Conservation (phyloP, 225 moss, liverwort and hornwort genomes). For the Pseudoscleropodium purum region DNA sequence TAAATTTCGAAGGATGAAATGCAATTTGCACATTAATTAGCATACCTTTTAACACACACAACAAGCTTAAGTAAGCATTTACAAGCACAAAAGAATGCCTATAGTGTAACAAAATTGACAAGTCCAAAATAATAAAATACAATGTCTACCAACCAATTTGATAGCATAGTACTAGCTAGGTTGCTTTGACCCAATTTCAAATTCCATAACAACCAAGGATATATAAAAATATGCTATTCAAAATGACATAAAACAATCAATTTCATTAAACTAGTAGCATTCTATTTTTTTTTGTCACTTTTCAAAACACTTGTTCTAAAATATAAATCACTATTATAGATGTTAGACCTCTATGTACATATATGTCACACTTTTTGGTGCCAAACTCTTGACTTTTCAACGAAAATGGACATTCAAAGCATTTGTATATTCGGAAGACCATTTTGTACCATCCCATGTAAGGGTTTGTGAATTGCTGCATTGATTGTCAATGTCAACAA, state of each 20-base stretch:
- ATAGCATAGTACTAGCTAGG: not conserved
- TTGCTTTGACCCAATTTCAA: not conserved
- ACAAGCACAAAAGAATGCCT: not conserved
- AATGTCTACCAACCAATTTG: not conserved
- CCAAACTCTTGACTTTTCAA: too few relatives aligned
- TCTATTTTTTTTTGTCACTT: not conserved
- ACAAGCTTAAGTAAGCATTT: not conserved
- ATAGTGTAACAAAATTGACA: too few relatives aligned
- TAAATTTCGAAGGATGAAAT: not conserved
- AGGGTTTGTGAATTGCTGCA: too few relatives aligned
- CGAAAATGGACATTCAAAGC: not conserved
- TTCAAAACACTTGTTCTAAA: not conserved
- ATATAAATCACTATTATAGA: too few relatives aligned
- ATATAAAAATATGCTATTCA: not conserved
- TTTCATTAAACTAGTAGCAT: not conserved
- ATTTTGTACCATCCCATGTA: not conserved
- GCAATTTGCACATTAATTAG: not conserved
- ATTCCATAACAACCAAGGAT: not conserved
- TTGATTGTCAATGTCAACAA: too few relatives aligned
- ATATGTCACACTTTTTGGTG: too few relatives aligned
- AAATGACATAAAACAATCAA: too few relatives aligned
- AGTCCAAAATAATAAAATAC: not conserved
- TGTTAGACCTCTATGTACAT: too few relatives aligned
- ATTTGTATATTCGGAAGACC: not conserved
- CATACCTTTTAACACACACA: not conserved